These are phyloP conservation scores for Caloboletus inedulis DNA, from an alignment of 1,284 basidiomycete species.

Conservation along the genomic window DNA sequence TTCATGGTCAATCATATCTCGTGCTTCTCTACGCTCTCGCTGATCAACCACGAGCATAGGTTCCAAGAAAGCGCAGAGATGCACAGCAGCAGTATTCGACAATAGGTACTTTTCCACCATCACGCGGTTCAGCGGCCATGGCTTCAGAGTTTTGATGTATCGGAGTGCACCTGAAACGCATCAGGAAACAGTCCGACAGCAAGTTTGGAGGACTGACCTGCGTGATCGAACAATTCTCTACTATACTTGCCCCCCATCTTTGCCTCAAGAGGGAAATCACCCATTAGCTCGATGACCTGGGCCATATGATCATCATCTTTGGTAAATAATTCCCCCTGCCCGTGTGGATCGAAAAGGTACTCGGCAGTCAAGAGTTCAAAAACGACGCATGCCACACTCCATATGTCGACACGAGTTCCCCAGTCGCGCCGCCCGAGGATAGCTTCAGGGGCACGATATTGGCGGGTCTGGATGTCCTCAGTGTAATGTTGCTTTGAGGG, in stretches of 20 bases:
- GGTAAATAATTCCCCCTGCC: slow-evolving; percentile 77
- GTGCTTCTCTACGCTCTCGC: slow-evolving; percentile 65
- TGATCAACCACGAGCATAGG: slow-evolving; percentile 80
- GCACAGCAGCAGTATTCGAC: slow-evolving; percentile 52
- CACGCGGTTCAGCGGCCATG: slow-evolving; percentile 81
- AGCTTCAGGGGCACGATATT: slow-evolving; percentile 89
- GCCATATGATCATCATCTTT: slow-evolving; percentile 96
- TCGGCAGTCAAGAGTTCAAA: slow-evolving; percentile 87
- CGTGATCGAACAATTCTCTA: slow-evolving; percentile 79
- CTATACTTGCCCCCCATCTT: slow-evolving; percentile 85
- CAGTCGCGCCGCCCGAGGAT: slow-evolving; percentile 86
- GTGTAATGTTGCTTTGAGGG: slow-evolving; percentile 82
- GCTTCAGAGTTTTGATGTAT: slow-evolving; percentile 77
- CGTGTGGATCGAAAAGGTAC: slow-evolving; percentile 86
- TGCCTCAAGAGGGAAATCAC: slow-evolving; percentile 63
- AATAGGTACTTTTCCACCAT: slow-evolving; percentile 84
- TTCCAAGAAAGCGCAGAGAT: slow-evolving; percentile 68
- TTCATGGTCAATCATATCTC: slow-evolving; percentile 66
- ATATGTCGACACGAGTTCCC: slow-evolving; percentile 83
- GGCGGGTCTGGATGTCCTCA: slow-evolving; percentile 92
- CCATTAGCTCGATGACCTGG: slow-evolving; percentile 86
- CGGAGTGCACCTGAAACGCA: slow-evolving; percentile 52
- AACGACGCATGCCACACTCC: slow-evolving; percentile 85
- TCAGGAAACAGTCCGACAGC: slow-evolving; percentile 3
- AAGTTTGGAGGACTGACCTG: slow-evolving; percentile 44